Evolutionary conservation across 495 filamentous ascomycete genomes (phyloP), one percentile per base, ranked within the genome.

Genomic region (Hamigera avellanea): DNA sequence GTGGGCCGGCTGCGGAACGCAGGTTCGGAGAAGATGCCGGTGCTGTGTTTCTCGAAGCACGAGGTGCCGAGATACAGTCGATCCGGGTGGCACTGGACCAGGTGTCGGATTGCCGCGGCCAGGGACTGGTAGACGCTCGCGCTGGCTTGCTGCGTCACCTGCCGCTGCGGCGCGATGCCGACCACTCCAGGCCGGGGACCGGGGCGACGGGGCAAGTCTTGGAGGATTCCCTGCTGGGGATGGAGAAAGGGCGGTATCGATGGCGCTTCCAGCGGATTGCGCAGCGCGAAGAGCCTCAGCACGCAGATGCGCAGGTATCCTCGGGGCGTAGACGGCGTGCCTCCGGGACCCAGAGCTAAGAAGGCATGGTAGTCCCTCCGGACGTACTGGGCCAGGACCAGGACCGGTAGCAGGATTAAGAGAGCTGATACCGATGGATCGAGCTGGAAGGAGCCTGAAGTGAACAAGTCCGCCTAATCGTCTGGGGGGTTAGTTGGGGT

Each of bases 111-210:
- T 12, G 58, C 61, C 0, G 47, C 36, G 3, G 66, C 56, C 6
- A 86, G 61, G 10, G 52, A 39, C 16, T 56, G 44, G 56, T 78
- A 80, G 40, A 75, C 66, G 8, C 61, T 48, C 8, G 57, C 19
- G 5, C 57, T 55, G n/a, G 70, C 67, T 33, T 64, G 68, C 45
- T 89, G 81, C 51, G 78, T 72, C 3, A 74, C 61, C 55, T 89
- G 85, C 1, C 84, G 73, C 34, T 93, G 85, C 1, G 84, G 84
- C 0, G 82, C 84, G 44, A 93, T 83, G 27, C 84, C 84, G 15
- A 60, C 70, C 6, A 86, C 75, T 10, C 44, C 52, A 7, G 85
- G 85, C 2, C 83, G 72, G 3, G 66, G 61, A 9, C 76, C 79
- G 6, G 51, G 50, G 7, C 85, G 76, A 37, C 63, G 62, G 9